Percentiles rank a stretch among this genome's conserved stretches.
Conservation (phyloP, 805 yeast species). For the Kluyveromyces starmeri region DNA sequence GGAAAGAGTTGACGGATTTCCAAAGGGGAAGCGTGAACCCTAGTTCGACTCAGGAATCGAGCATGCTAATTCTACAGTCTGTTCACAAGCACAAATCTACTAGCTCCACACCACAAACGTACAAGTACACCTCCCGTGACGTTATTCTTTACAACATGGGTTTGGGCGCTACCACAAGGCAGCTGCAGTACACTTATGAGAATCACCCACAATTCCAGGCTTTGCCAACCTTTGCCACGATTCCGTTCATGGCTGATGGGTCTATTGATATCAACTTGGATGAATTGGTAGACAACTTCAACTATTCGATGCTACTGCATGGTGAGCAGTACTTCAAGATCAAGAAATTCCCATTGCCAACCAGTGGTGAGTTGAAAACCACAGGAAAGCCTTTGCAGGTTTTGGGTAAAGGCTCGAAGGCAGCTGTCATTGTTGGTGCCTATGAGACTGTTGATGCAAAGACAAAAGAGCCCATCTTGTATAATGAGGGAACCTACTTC, state of each 20-base stretch:
- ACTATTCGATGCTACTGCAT: slow-evolving; percentile 82
- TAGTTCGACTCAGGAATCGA: slow-evolving; percentile 58
- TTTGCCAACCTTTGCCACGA: slow-evolving; percentile 82
- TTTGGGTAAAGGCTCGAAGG: slow-evolving; percentile 79
- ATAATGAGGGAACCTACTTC: slow-evolving; percentile 79
- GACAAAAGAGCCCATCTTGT: slow-evolving; percentile 62
- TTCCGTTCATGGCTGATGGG: slow-evolving; percentile 67
- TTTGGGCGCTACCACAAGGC: slow-evolving; percentile 72
- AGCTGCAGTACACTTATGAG: slow-evolving; percentile 75
- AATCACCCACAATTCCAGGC: slow-evolving; percentile 69
- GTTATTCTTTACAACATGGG: slow-evolving; percentile 82
- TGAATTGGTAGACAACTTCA: slow-evolving; percentile 65
- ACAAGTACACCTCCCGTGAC: slow-evolving; percentile 55
- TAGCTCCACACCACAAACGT: slow-evolving; percentile 34
- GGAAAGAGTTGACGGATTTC: slow-evolving; percentile 63
- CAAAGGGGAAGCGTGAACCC: slow-evolving; percentile 42
- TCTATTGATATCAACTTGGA: slow-evolving; percentile 49
- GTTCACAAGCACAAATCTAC: slow-evolving; percentile 39
- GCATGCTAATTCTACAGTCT: slow-evolving; percentile 66
- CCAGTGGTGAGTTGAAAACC: slow-evolving; percentile 54
- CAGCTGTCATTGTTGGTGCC: slow-evolving; percentile 64
- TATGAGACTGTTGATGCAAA: slow-evolving; percentile 57
- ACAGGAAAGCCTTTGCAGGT: slow-evolving; percentile 61
- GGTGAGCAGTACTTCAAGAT: slow-evolving; percentile 91
- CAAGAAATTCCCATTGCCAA: slow-evolving; percentile 69